Evolutionary conservation across 2,329 filamentous ascomycete genomes (phyloP).

Genomic region (Orbilia blumenaviensis): DNA sequence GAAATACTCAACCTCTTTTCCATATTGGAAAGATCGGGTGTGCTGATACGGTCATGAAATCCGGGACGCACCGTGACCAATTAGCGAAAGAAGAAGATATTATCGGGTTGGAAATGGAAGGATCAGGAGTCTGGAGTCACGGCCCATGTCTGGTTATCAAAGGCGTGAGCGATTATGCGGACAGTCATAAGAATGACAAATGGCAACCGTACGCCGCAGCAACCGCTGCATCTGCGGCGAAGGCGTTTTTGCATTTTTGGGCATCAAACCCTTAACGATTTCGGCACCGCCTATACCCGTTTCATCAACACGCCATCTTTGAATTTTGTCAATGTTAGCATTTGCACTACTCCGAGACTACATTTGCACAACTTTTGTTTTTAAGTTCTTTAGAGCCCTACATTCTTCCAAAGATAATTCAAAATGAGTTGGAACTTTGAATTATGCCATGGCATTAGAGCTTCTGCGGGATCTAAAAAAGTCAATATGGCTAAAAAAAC

Average conservation of each 20-base stretch:
- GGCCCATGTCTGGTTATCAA: slow-evolving; percentile 59
- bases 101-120: slow-evolving; percentile 61
- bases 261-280: no score
- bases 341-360: no score
- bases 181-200: slow-evolving; percentile 61
- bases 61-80: slow-evolving; percentile 58
- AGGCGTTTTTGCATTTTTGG: slow-evolving; percentile 54
- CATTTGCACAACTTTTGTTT: no score
- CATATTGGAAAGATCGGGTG: slow-evolving; percentile 60
- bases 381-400: no score
- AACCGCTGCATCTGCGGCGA: slow-evolving; percentile 60
- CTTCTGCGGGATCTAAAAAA: no score
- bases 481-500: no score
- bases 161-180: slow-evolving; percentile 62
- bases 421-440: no score
- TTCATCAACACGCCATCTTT: no score
- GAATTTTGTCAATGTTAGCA: no score
- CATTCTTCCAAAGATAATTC: no score
- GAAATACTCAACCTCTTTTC: slow-evolving; percentile 49
- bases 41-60: slow-evolving; percentile 61
- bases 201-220: slow-evolving; percentile 63
- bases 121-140: slow-evolving; percentile 60
- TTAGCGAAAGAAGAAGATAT: slow-evolving; percentile 56
- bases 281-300: no score
- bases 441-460: no score